phyloP scores from a whole-genome alignment of 2,329 filamentous ascomycete species.

The Colletotrichum chrysophilum region DNA sequence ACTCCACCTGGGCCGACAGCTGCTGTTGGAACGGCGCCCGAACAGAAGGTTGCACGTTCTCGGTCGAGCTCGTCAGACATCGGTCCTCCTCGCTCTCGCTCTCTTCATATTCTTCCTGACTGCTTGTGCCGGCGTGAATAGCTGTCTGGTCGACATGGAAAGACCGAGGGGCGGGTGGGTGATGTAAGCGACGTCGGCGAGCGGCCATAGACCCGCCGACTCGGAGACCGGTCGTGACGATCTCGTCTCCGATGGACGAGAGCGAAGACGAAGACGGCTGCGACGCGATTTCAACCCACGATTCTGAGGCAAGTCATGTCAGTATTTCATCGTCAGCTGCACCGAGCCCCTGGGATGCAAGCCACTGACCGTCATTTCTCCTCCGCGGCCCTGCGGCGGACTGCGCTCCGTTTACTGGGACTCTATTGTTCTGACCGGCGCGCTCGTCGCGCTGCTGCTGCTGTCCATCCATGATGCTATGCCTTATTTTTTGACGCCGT shows the following conservation, averaged over 20 bases:
- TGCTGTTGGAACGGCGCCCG: constrained; percentile 32
- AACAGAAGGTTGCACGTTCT: constrained; percentile 46
- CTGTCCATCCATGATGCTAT: constrained; percentile 14
- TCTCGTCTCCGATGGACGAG: constrained; percentile 85
- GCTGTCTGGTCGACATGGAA: constrained; percentile 45
- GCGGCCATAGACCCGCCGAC: constrained; percentile 71
- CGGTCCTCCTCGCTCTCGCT: constrained; percentile 89
- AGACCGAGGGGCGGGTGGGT: constrained; percentile 32
- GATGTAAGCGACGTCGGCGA: constrained; percentile 58
- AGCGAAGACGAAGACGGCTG: constrained; percentile 93
- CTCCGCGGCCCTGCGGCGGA: constrained; percentile 17
- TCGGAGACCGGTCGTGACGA: constrained; percentile 85
- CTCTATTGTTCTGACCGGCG: constrained; percentile 26
- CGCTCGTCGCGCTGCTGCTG: constrained; percentile 23
- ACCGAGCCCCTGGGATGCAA: constrained; percentile 22
- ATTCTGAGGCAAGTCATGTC: constrained; percentile 63
- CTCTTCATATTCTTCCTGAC: constrained; percentile 94
- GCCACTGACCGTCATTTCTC: constrained; percentile 23
- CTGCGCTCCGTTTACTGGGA: constrained; percentile 11
- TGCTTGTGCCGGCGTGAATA: constrained; percentile 63
- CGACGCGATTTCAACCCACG: constrained; percentile 94
- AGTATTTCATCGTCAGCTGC: neutral
- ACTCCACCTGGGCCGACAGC: constrained; percentile 42
- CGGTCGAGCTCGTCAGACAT: constrained; percentile 63
- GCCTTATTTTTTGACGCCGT: neutral